Evolutionary conservation across 331 rosid species (phyloP).

Genomic region (Pyracantha coccinea): DNA sequence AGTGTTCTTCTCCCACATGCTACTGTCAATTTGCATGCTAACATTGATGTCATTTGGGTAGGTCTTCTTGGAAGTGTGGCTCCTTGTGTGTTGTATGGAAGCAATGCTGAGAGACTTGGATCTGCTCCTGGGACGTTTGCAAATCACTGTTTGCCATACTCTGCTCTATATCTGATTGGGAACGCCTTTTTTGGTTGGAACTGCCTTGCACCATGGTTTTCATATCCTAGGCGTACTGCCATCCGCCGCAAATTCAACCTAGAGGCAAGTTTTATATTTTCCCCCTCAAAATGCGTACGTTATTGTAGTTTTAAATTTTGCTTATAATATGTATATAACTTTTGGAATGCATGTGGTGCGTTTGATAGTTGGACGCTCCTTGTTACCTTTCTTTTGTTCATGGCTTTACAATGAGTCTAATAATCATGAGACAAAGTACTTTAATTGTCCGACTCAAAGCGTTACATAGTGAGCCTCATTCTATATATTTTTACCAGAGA

Average conservation of each 20-base stretch:
- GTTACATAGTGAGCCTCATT: neutral
- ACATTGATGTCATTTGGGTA: slow-evolving; percentile 19
- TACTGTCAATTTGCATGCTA: neutral
- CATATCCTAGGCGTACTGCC: slow-evolving; percentile 70
- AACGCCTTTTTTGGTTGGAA: slow-evolving; percentile 62
- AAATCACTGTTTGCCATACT: slow-evolving; percentile 64
- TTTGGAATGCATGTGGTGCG: neutral
- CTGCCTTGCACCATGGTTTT: slow-evolving; percentile 76
- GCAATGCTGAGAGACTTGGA: slow-evolving; percentile 80
- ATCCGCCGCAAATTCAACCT: slow-evolving; percentile 82
- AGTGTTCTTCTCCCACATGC: neutral
- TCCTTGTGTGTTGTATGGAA: slow-evolving; percentile 94
- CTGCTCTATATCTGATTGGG: slow-evolving; percentile 68
- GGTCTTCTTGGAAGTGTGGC: slow-evolving; percentile 95
- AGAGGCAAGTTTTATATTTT: slow-evolving; percentile 56
- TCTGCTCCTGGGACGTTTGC: slow-evolving; percentile 66
- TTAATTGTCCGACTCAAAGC: neutral
- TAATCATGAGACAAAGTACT: neutral
- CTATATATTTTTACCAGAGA: neutral
- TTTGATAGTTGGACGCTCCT: neutral
- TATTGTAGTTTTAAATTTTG: neutral
- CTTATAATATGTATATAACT: neutral
- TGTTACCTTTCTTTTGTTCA: neutral
- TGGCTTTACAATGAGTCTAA: neutral
- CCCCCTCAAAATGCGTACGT: neutral